Evolutionary conservation across 2,329 filamentous ascomycete genomes (phyloP).

Genomic region (Tympanopsis confertula): DNA sequence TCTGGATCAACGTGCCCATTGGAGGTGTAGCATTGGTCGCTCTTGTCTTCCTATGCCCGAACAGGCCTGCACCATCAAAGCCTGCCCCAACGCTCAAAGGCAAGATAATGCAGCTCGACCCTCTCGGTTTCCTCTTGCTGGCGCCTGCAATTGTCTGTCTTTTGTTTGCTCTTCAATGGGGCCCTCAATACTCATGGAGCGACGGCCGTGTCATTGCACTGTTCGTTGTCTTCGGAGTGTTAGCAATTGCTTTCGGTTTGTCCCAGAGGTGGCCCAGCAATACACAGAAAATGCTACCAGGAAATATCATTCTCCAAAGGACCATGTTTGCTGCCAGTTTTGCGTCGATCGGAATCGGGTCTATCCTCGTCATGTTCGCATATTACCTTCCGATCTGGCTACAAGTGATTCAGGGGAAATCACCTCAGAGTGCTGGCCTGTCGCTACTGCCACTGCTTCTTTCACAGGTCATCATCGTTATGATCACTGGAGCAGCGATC

Average conservation of each 20-base stretch:
- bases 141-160: constrained; percentile 15
- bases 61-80: constrained; percentile 5
- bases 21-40: constrained; percentile 11
- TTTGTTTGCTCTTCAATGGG: constrained; percentile 21
- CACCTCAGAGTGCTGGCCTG: constrained; percentile 17
- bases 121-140: constrained; percentile 17
- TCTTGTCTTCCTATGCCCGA: constrained; percentile 13
- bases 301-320: constrained; percentile 25
- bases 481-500: constrained; percentile 11
- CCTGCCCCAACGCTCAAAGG: constrained; percentile 21
- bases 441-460: constrained; percentile 17
- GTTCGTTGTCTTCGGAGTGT: constrained; percentile 23
- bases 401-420: constrained; percentile 26
- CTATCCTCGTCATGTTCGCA: constrained; percentile 28
- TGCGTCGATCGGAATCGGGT: constrained; percentile 27
- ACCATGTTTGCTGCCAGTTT: constrained; percentile 27
- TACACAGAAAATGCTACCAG: constrained; percentile 27
- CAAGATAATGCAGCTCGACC: constrained; percentile 23
- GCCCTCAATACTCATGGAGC: constrained; percentile 18
- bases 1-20: constrained; percentile 24
- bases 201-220: constrained; percentile 29
- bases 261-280: constrained; percentile 19
- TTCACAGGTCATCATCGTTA: constrained; percentile 8
- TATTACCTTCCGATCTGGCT: constrained; percentile 39
- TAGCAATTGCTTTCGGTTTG: constrained; percentile 27